Percentiles rank a stretch among this genome's conserved stretches.
Evolutionary conservation across 192 early-diverging fungal genomes (phyloP).

Genomic region (Cetraspora pellucida): DNA sequence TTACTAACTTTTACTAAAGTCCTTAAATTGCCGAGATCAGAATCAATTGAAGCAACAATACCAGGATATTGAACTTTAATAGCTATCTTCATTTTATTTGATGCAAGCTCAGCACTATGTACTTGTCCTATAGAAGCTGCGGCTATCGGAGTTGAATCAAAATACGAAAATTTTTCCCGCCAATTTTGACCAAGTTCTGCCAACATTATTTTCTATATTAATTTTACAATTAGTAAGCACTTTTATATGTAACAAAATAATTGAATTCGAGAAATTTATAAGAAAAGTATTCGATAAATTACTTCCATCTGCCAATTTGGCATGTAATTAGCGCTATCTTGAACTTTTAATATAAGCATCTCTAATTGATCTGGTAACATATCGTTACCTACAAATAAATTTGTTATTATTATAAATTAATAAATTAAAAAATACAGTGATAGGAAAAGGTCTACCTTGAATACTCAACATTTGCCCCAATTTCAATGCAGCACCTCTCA

Average conservation of each 20-base stretch:
- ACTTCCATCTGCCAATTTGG: slow-evolving; percentile 83
- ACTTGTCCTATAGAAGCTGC: slow-evolving; percentile 91
- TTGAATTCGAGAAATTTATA: too few relatives aligned
- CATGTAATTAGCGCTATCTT: slow-evolving; percentile 96
- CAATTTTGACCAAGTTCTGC: slow-evolving; percentile 74
- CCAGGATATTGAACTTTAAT: slow-evolving; percentile 99
- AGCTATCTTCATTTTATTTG: slow-evolving; percentile 61
- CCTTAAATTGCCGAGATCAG: slow-evolving; percentile 83
- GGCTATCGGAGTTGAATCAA: slow-evolving; percentile 85
- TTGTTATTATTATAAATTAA: slow-evolving; percentile 1
- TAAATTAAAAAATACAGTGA: background rate
- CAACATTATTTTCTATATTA: slow-evolving; percentile 57
- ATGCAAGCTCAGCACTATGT: slow-evolving; percentile 60
- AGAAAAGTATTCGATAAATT: background rate
- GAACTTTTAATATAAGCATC: slow-evolving; percentile 81
- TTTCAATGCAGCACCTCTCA: slow-evolving; percentile 97
- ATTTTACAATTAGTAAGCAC: background rate
- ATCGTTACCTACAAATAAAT: slow-evolving; percentile 53
- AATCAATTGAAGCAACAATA: slow-evolving; percentile 83
- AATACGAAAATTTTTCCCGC: slow-evolving; percentile 65
- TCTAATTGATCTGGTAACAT: slow-evolving; percentile 81
- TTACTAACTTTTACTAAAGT: slow-evolving; percentile 78
- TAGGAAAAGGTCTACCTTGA: slow-evolving; percentile 62
- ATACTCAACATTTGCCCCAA: slow-evolving; percentile 98
- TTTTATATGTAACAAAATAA: background rate